phyloP scores from a whole-genome alignment of 306 rosid genomes.

The Prunus campanulata region DNA sequence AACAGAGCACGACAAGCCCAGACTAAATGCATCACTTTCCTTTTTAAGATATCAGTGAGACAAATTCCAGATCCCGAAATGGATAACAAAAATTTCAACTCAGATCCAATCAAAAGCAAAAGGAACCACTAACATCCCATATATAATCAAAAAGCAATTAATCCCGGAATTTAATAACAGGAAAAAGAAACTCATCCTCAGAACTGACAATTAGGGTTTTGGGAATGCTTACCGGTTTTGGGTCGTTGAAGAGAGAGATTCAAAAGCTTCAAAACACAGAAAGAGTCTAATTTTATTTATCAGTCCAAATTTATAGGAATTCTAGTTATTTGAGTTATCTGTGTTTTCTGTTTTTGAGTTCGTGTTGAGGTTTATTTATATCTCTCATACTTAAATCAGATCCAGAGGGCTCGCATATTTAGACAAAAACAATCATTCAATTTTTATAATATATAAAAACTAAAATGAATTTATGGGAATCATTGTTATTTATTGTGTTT shows the following conservation, averaged over 20 bases:
- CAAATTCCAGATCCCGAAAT: slow-evolving; percentile 38
- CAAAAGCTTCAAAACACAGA: slow-evolving; percentile 23
- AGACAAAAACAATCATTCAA: slow-evolving; percentile 18
- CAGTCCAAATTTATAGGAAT: slow-evolving; percentile 54
- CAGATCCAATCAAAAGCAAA: slow-evolving; percentile 29
- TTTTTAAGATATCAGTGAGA: slow-evolving; percentile 4
- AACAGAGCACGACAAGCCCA: slow-evolving; percentile 10
- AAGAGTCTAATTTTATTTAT: slow-evolving; percentile 21
- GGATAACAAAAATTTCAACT: not conserved
- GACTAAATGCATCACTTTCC: slow-evolving; percentile 17
- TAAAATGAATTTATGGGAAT: slow-evolving; percentile 2
- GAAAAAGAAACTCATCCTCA: not conserved
- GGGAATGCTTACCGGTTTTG: slow-evolving; percentile 32
- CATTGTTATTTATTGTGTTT: slow-evolving; percentile 13
- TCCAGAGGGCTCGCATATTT: slow-evolving; percentile 22
- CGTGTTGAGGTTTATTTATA: slow-evolving; percentile 19
- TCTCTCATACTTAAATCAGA: slow-evolving; percentile 25
- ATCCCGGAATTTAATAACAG: slow-evolving; percentile 17
- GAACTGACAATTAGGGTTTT: slow-evolving; percentile 52
- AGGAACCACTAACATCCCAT: slow-evolving; percentile 15
- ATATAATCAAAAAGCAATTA: slow-evolving; percentile 7
- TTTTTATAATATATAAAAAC: not conserved
- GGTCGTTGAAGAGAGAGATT: slow-evolving; percentile 44
- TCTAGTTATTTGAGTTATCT: not conserved
- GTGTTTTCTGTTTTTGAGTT: slow-evolving; percentile 12